Evolutionary conservation across 768 basidiomycete genomes (phyloP), one percentile per base, ranked within the genome.

Genomic region (Crepidotus variabilis): DNA sequence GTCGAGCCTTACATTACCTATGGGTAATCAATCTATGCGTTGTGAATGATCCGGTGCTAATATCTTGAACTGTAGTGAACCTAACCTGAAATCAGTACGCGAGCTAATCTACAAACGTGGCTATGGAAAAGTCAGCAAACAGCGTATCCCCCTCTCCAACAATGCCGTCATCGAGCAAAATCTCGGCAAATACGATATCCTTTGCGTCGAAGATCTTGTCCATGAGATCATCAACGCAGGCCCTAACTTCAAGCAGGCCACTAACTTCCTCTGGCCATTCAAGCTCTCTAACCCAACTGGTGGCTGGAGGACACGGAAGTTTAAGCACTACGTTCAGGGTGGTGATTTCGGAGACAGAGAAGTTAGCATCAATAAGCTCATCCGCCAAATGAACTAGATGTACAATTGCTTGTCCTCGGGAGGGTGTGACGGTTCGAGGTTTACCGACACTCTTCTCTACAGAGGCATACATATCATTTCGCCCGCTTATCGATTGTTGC

Each of bases 41-140:
- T 24, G 14, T 22, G 36, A 18, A 18, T 10, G 2, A 45, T 21
- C 14, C 47, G 33, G 50, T 34, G 49, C 0, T 34, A 21, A 54
- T 20, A 57, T 14, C 20, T 16, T 56, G 51, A 36, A 54, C 48
- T 13, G 11, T 60, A 94, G 93, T 76, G 94, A 96, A 76, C 91
- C 94, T 56, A 98, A 98, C 80, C 80, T 98, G 66, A 98, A 98
- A 75, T 87, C 94, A 43, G 87, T 98, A 70, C 94, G 96, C 61
- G 94, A 97, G 74, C 78, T 99, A 62, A 87, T 98, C 78, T 98
- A 98, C 89, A 99, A 99, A 84, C 93, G 97, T 61, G 97, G 97
- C 56, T 98, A 98, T 71, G 97, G 96, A 72, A 98, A 98, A 81
- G 87, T 98, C 73, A 74, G 93, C 83, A 96, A 93, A 78, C 95